These are phyloP conservation scores for Passiflora organensis DNA, from an alignment of 345 rosid species.

Conservation along the genomic window DNA sequence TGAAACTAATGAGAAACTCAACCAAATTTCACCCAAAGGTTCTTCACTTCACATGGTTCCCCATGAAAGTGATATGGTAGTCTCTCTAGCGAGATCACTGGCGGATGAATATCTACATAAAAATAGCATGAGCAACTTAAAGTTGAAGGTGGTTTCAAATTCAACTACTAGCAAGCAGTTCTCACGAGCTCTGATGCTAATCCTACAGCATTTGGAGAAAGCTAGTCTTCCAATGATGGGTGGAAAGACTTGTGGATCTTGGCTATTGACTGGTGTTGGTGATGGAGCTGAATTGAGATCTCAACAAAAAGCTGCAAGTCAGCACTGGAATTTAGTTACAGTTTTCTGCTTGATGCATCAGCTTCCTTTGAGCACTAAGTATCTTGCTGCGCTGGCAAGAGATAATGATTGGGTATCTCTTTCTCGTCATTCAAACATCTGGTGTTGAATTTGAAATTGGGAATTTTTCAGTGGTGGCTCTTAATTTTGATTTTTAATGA, in stretches of 20 bases:
- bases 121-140: constrained; percentile 36
- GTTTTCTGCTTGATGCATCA: constrained; percentile 87
- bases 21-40: constrained; percentile 49
- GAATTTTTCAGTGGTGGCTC: neutral
- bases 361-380: constrained; percentile 84
- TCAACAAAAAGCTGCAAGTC: constrained; percentile 84
- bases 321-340: constrained; percentile 84
- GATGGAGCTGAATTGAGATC: constrained; percentile 80
- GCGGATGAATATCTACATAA: constrained; percentile 71
- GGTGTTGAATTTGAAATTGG: too few species aligned
- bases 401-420: constrained; percentile 95
- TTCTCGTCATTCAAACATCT: neutral
- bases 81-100: constrained; percentile 78
- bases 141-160: constrained; percentile 36
- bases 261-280: constrained; percentile 84
- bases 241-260: constrained; percentile 82
- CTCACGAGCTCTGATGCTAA: constrained; percentile 61
- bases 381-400: constrained; percentile 82
- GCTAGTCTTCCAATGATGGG: constrained; percentile 79
- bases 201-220: constrained; percentile 86
- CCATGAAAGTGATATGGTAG: constrained; percentile 56
- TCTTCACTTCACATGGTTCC: constrained; percentile 51
- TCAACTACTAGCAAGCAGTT: constrained; percentile 33
- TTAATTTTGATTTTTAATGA: neutral
- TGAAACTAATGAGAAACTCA: constrained; percentile 37